A percentile compares a stretch with the other conserved stretches of the same genome.
Evolutionary conservation across 306 rosid species (phyloP).

Genomic region (Adenanthera pavonina): DNA sequence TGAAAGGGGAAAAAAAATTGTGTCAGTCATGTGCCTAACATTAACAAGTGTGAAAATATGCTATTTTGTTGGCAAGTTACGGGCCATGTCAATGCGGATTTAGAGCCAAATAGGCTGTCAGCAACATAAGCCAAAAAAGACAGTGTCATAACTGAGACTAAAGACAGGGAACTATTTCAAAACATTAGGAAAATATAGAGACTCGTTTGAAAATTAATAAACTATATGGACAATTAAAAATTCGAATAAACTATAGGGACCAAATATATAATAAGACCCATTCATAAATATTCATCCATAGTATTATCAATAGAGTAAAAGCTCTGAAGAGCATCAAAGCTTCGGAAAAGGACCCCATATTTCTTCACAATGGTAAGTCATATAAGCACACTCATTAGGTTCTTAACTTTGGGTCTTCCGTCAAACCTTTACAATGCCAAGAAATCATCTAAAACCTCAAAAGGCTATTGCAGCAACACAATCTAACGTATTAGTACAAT

Average conservation of each 20-base stretch:
- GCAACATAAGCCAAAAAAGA: not conserved
- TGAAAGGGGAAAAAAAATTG: not conserved
- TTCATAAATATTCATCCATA: not conserved
- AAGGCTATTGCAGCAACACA: not conserved
- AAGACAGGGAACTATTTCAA: not conserved
- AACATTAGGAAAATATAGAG: not conserved
- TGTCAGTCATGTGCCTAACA: not conserved
- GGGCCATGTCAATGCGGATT: not conserved
- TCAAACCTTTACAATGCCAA: not conserved
- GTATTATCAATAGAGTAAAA: not conserved
- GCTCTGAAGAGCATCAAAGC: conserved; percentile 2
- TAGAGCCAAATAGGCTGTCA: not conserved
- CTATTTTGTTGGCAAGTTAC: not conserved
- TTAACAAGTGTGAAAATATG: not conserved
- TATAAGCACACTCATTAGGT: not conserved
- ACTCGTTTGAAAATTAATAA: too few species aligned
- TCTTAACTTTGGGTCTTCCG: not conserved
- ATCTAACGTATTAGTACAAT: not conserved
- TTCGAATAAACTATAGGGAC: too few species aligned
- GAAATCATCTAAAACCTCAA: not conserved
- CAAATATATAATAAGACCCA: not conserved
- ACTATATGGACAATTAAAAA: not conserved
- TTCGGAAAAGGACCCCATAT: not conserved
- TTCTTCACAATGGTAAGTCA: not conserved
- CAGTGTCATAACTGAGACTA: not conserved